A percentile compares a stretch with the other conserved stretches of the same genome.
phyloP scores from a whole-genome alignment of 768 basidiomycete species.

The Crepidotus variabilis region DNA sequence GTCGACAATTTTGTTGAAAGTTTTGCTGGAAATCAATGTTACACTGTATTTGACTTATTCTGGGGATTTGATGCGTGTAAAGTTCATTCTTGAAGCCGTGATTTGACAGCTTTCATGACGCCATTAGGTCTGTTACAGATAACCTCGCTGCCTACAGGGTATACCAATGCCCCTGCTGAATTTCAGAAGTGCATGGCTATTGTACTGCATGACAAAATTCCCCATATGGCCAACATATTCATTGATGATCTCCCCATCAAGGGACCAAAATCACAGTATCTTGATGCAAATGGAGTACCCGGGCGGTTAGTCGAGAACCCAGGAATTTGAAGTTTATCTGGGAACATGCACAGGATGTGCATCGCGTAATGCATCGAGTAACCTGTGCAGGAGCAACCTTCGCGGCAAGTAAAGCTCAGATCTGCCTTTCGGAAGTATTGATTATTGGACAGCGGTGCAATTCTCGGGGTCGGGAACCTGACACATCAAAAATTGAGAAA shows the following conservation, averaged over 20 bases:
- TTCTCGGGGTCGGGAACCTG: constrained; percentile 22
- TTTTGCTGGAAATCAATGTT: constrained; percentile 1
- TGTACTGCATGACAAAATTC: constrained; percentile 37
- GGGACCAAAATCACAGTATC: constrained; percentile 26
- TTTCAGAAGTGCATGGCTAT: constrained; percentile 34
- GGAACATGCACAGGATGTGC: constrained; percentile 31
- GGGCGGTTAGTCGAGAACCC: constrained; percentile 20
- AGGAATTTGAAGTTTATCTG: constrained; percentile 32
- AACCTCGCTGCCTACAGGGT: constrained; percentile 29
- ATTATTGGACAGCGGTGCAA: constrained; percentile 24
- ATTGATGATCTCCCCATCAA: constrained; percentile 16
- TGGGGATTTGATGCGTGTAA: constrained; percentile 3
- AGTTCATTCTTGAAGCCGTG: not conserved
- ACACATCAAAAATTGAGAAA: constrained; percentile 11
- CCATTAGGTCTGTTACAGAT: constrained; percentile 15
- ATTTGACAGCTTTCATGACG: not conserved
- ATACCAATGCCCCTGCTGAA: constrained; percentile 19
- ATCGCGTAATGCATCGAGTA: constrained; percentile 31
- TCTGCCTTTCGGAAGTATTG: constrained; percentile 10
- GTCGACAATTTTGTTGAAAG: not conserved
- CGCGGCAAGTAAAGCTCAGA: constrained; percentile 16
- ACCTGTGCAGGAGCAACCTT: constrained; percentile 27
- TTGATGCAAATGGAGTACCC: constrained; percentile 12
- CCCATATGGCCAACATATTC: constrained; percentile 18
- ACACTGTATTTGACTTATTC: not conserved